Base-by-base conservation (phyloP, 2,329 filamentous ascomycete species). In the Fusarium hainanense region DNA sequence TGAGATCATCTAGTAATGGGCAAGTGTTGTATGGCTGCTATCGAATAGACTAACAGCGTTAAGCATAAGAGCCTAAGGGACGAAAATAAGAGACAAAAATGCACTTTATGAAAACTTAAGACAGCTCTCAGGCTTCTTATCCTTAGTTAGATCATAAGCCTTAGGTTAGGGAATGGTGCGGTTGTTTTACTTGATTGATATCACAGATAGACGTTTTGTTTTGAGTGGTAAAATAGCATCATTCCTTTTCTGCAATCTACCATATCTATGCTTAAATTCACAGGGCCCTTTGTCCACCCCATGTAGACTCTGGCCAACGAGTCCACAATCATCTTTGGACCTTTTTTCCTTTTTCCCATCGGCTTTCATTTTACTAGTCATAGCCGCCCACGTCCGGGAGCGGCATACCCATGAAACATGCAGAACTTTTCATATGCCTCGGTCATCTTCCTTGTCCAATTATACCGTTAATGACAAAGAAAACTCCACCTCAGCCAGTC, bases 221-320 rank as follows among this genome's bases (percentile, higher is more conserved):
- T 20, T 21, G 41, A 60, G 47, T 67, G 69, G 72, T 74, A 74
- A 75, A 70, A 73, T 70, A 51, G 69, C 64, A 60, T 76, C 72
- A 74, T 74, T 77, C 67, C 71, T 60, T 77, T 75, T 75, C 74
- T 79, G 73, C 74, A 78, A 78, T 79, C 76, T 79, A 80, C 78
- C 75, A 68, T 78, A 72, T 80, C 77, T 79, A 79, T 77, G 73
- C 77, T 75, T 72, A 75, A 76, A 75, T 74, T 75, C 74, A 77
- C 68, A 73, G 69, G 70, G 34, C 34, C 72, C 69, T 54, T 74
- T 64, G 54, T 72, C 72, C 66, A 62, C 69, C 69, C 67, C 47
- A 73, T 47, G 56, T 32, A 61, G 54, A 66, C 66, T 70, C 66
- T 70, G 70, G 73, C 68, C 68, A 69, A 63, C 65, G 60, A 69